Percentiles rank a stretch among this genome's conserved stretches.
Conservation (phyloP, 148 eudicot species). For the Chenopodium suecicum region DNA sequence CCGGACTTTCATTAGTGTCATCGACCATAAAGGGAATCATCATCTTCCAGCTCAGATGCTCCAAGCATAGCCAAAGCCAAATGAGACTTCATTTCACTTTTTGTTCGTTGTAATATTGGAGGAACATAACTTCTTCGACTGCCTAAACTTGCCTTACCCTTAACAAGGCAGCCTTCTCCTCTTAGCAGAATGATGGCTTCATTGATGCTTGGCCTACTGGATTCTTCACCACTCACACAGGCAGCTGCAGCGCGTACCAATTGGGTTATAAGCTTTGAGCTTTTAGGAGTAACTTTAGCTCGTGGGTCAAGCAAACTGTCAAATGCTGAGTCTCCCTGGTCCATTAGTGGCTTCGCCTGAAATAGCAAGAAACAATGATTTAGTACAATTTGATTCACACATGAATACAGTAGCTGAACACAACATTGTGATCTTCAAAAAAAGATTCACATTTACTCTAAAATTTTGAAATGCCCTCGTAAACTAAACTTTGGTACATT, state of each 20-base stretch:
- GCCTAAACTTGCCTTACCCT: conserved; percentile 39
- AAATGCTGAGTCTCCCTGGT: conserved; percentile 51
- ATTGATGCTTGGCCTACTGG: conserved; percentile 60
- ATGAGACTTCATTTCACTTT: conserved; percentile 67
- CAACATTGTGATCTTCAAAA: neutral
- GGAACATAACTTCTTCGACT: conserved; percentile 37
- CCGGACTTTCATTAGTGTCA: conserved; percentile 27
- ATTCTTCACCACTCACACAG: conserved; percentile 71
- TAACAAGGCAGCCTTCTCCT: conserved; percentile 43
- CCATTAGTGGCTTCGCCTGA: conserved; percentile 88
- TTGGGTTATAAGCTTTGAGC: conserved; percentile 44
- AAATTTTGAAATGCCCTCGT: neutral
- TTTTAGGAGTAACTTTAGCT: conserved; percentile 50
- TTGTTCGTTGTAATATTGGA: conserved; percentile 41
- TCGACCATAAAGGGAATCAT: conserved; percentile 53
- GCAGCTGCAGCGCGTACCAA: conserved; percentile 82
- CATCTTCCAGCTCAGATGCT: conserved; percentile 73
- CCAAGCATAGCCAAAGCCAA: conserved; percentile 92
- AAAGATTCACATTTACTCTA: neutral
- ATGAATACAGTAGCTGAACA: neutral
- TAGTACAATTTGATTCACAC: neutral
- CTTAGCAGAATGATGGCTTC: conserved; percentile 59
- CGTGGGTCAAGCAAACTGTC: conserved; percentile 62
- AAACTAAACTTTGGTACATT: neutral
- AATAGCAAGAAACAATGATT: conserved; percentile 13